Percentiles rank a stretch among this genome's conserved stretches.
phyloP scores from a whole-genome alignment of 2,329 filamentous ascomycete species.

The Aspergillus pseudoglaucus region DNA sequence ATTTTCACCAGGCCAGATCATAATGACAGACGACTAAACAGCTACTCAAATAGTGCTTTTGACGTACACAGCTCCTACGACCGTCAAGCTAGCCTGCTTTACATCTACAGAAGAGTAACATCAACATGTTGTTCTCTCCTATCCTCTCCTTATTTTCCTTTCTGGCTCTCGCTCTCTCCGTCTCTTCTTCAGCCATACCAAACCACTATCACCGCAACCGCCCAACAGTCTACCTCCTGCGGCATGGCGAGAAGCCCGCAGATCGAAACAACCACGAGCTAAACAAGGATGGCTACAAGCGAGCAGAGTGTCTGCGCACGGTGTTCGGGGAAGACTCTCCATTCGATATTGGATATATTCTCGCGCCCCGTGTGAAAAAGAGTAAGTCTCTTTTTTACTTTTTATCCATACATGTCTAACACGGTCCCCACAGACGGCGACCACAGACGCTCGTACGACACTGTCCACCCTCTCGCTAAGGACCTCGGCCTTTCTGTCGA shows the following conservation, averaged over 20 bases:
- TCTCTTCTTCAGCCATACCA: constrained; percentile 3
- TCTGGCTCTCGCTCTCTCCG: not conserved
- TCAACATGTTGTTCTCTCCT: not conserved
- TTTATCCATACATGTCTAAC: not conserved
- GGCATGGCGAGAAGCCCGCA: constrained; percentile 24
- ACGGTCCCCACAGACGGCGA: constrained; percentile 7
- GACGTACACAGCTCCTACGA: not conserved
- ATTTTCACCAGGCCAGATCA: not conserved
- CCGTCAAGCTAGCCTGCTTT: not conserved
- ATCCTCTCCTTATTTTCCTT: not conserved
- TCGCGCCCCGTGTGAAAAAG: constrained; percentile 19
- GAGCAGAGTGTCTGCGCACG: constrained; percentile 22
- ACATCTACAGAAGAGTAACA: not conserved
- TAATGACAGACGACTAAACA: not conserved
- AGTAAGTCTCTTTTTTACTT: constrained; percentile 11
- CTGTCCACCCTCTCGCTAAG: constrained; percentile 20
- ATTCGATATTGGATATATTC: constrained; percentile 22
- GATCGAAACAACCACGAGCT: constrained; percentile 18
- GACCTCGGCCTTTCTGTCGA: constrained; percentile 24
- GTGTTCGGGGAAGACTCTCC: constrained; percentile 19
- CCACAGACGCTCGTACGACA: constrained; percentile 15
- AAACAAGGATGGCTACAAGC: constrained; percentile 17
- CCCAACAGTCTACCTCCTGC: constrained; percentile 24
- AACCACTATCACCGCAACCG: not conserved
- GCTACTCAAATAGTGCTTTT: not conserved